Percentiles rank a stretch among this genome's conserved stretches.
These are phyloP conservation scores for Gnomoniopsis sp. DNA, from an alignment of 2,329 filamentous ascomycete species.

Conservation along the genomic window DNA sequence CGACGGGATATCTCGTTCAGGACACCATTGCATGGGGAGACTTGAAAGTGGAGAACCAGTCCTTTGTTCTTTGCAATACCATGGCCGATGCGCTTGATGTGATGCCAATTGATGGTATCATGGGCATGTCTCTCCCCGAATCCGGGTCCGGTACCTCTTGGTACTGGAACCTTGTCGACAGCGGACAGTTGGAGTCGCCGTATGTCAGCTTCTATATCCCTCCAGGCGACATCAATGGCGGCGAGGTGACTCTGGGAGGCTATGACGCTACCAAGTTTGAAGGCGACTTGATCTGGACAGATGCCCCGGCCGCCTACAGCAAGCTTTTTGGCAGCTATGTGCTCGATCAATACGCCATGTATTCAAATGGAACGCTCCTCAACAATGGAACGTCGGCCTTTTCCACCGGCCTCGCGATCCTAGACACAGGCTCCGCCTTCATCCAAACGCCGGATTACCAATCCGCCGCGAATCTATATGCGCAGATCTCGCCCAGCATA, in stretches of 20 bases:
- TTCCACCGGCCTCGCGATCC: slow-evolving; percentile 21
- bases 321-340: slow-evolving; percentile 22
- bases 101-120: slow-evolving; percentile 30
- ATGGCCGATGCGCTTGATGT: slow-evolving; percentile 26
- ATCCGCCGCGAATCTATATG: slow-evolving; percentile 28
- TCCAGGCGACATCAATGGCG: slow-evolving; percentile 19
- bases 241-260: slow-evolving; percentile 32
- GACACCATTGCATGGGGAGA: slow-evolving; percentile 26
- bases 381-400: slow-evolving; percentile 14
- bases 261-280: slow-evolving; percentile 27
- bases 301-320: slow-evolving; percentile 22
- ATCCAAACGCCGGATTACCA: slow-evolving; percentile 28
- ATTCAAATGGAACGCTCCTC: slow-evolving; percentile 22
- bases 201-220: slow-evolving; percentile 29
- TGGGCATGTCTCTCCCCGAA: slow-evolving; percentile 24
- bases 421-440: slow-evolving; percentile 31
- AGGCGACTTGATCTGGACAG: slow-evolving; percentile 24
- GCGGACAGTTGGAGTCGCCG: slow-evolving; percentile 23
- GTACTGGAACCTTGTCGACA: slow-evolving; percentile 28
- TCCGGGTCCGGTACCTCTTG: slow-evolving; percentile 16
- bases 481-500: slow-evolving; percentile 28
- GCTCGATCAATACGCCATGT: slow-evolving; percentile 25
- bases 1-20: slow-evolving; percentile 25
- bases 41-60: slow-evolving; percentile 22
- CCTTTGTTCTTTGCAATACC: slow-evolving; percentile 29